phyloP scores from a whole-genome alignment of 2,329 filamentous ascomycete species.

The Diaporthe citrichinensis region DNA sequence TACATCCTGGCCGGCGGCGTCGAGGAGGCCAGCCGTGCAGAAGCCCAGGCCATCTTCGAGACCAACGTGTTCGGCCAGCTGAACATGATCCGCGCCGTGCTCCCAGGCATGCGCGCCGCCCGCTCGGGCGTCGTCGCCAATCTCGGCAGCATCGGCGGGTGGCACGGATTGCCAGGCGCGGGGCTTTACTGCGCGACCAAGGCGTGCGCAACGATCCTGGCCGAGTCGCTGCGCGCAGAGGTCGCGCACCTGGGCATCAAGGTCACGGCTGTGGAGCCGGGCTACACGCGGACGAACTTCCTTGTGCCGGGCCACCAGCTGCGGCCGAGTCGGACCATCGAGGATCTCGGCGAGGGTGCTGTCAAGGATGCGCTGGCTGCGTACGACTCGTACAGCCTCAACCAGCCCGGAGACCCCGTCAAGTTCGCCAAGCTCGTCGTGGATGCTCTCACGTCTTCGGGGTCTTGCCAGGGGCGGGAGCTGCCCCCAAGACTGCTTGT shows the following conservation, averaged over 20 bases:
- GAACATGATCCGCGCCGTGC: constrained; percentile 59
- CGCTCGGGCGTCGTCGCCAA: constrained; percentile 15
- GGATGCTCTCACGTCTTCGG: constrained; percentile 4
- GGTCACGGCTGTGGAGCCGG: constrained; percentile 18
- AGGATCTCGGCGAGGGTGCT: neutral
- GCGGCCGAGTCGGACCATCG: neutral
- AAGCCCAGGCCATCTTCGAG: constrained; percentile 68
- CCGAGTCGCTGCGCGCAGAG: constrained; percentile 11
- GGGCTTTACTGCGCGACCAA: constrained; percentile 22
- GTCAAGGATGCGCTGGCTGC: neutral
- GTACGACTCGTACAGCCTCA: constrained; percentile 5
- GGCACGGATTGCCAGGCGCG: neutral
- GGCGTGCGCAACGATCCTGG: constrained; percentile 18
- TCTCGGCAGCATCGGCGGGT: constrained; percentile 25
- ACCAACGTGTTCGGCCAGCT: constrained; percentile 71
- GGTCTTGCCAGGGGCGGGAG: constrained; percentile 10
- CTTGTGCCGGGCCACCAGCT: neutral
- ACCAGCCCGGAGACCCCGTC: constrained; percentile 16
- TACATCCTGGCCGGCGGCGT: constrained; percentile 48
- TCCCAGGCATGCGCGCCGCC: constrained; percentile 4
- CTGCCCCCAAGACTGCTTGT: constrained; percentile 8
- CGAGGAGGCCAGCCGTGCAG: constrained; percentile 56
- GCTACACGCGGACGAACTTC: constrained; percentile 12
- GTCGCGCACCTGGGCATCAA: constrained; percentile 20
- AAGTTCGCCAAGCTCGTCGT: neutral